Percentiles rank a stretch among this genome's conserved stretches.
phyloP scores from a whole-genome alignment of 2,329 filamentous ascomycete species.

The Metarhizium album region DNA sequence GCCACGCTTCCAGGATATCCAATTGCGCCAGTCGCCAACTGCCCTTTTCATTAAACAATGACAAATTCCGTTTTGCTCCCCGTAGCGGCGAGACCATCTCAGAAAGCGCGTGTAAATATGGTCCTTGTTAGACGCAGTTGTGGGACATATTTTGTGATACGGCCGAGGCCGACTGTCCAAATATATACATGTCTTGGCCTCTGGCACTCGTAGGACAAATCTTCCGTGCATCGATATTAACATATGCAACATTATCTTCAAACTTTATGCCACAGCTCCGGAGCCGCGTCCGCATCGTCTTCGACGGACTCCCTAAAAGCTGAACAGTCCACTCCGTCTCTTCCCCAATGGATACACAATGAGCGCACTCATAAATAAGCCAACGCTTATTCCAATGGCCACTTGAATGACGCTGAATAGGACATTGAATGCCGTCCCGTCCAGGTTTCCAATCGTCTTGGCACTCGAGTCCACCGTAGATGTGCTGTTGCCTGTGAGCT shows the following conservation, averaged over 20 bases:
- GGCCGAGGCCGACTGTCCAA: no score
- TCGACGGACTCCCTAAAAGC: slow-evolving; percentile 27
- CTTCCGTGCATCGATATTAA: not conserved
- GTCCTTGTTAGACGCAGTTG: no score
- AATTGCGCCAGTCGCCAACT: no score
- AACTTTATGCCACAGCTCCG: not conserved
- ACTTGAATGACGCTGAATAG: slow-evolving; percentile 49
- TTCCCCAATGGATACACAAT: slow-evolving; percentile 48
- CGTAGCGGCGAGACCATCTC: no score
- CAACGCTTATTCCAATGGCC: slow-evolving; percentile 51
- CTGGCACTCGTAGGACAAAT: no score
- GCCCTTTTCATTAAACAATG: no score
- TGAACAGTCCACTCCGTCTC: slow-evolving; percentile 45
- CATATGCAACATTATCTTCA: not conserved
- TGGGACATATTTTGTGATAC: no score
- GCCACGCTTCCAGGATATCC: no score
- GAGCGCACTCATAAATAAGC: slow-evolving; percentile 44
- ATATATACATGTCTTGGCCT: no score
- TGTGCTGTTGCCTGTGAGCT: slow-evolving; percentile 35
- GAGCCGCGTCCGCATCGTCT: not conserved
- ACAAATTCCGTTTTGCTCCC: no score
- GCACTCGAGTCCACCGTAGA: slow-evolving; percentile 1
- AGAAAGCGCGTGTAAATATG: no score
- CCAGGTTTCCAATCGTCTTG: slow-evolving; percentile 20
- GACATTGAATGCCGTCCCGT: slow-evolving; percentile 40